phyloP scores from a whole-genome alignment of 306 rosid genomes.

The Albizia julibrissin region DNA sequence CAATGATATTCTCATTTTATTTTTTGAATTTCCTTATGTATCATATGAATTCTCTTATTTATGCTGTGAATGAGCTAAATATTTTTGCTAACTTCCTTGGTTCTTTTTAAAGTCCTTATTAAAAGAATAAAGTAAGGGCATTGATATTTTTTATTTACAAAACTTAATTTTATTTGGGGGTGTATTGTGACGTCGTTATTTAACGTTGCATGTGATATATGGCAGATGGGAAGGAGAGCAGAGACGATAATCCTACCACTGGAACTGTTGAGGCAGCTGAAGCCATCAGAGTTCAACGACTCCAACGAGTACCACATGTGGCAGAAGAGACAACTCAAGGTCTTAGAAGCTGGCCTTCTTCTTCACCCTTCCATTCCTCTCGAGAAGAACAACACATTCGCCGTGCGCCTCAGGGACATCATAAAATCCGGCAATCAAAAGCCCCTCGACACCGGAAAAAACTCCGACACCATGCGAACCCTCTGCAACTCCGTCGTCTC shows the following conservation, averaged over 20 bases:
- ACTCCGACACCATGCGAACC: slow-evolving; percentile 85
- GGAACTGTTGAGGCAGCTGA: slow-evolving; percentile 81
- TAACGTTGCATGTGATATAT: no score
- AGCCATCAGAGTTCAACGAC: slow-evolving; percentile 85
- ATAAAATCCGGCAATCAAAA: slow-evolving; percentile 43
- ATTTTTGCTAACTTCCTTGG: no score
- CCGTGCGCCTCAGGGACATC: slow-evolving; percentile 71
- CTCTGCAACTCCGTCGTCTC: slow-evolving; percentile 89
- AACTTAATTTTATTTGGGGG: no score
- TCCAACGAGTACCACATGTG: slow-evolving; percentile 77
- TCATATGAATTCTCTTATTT: no score
- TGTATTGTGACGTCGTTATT: background rate
- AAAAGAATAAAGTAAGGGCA: no score
- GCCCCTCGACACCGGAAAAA: slow-evolving; percentile 71
- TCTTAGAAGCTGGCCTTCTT: slow-evolving; percentile 78
- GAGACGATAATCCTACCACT: slow-evolving; percentile 95
- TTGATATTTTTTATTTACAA: accelerated
- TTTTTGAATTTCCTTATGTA: no score
- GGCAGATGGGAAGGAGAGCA: slow-evolving; percentile 79
- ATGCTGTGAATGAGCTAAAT: accelerated
- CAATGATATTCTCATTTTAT: no score
- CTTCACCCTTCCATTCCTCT: slow-evolving; percentile 66
- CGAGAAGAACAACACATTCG: slow-evolving; percentile 62
- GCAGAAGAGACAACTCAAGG: slow-evolving; percentile 85
- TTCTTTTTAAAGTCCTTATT: no score